phyloP scores from a whole-genome alignment of 352 stramenopile genomes.

The Thraustochytrium sp. region DNA sequence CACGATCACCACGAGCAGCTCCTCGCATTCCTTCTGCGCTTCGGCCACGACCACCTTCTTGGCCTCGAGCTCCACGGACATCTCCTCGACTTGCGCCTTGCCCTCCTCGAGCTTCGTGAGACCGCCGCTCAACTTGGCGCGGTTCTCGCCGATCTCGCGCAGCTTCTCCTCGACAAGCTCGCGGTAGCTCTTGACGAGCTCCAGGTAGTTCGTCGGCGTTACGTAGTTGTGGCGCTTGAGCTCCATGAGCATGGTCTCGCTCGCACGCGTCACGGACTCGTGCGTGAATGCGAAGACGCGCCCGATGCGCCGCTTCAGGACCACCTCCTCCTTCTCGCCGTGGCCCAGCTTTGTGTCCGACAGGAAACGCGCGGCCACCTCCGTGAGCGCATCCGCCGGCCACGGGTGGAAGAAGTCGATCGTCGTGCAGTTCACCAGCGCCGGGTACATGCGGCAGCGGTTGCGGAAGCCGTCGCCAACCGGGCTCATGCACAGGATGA shows the following conservation, averaged over 20 bases:
- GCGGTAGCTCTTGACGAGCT: conserved; percentile 87
- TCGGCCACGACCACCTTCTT: conserved; percentile 90
- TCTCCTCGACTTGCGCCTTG: conserved; percentile 82
- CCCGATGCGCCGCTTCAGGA: conserved; percentile 72
- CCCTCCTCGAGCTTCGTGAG: conserved; percentile 89
- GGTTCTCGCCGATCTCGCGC: conserved; percentile 72
- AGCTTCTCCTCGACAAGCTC: conserved; percentile 82
- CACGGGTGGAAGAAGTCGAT: conserved; percentile 94
- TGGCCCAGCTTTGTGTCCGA: conserved; percentile 73
- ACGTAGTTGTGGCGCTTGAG: conserved; percentile 89
- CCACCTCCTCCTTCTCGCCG: conserved; percentile 68
- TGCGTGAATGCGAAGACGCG: conserved; percentile 66
- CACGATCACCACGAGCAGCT: conserved; percentile 87
- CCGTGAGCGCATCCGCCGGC: conserved; percentile 82
- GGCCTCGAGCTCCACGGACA: conserved; percentile 84
- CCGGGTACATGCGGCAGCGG: conserved; percentile 85
- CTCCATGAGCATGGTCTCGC: conserved; percentile 79
- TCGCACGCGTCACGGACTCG: conserved; percentile 74
- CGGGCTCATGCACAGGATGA: conserved; percentile 88
- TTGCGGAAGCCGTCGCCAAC: conserved; percentile 80
- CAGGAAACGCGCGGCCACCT: conserved; percentile 86
- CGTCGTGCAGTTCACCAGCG: conserved; percentile 78
- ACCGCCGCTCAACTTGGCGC: conserved; percentile 80
- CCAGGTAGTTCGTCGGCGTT: conserved; percentile 91
- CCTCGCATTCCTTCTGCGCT: conserved; percentile 88